These are phyloP conservation scores for Backusella mclennaniae DNA, from an alignment of 192 early-diverging fungal genomes.

Conservation along the genomic window DNA sequence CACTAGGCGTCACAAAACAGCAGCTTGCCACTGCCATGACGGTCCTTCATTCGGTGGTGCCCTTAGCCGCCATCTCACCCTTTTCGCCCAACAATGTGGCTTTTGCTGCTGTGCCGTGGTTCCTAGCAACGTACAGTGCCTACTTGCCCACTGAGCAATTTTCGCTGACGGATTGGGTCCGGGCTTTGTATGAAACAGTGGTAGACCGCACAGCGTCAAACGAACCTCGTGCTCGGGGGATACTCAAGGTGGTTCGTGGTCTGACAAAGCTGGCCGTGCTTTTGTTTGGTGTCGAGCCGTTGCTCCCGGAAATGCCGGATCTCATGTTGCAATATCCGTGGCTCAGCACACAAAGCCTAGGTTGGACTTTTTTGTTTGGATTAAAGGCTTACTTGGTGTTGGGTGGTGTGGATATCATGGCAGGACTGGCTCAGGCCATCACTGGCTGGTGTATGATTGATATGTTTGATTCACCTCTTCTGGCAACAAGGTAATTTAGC, in stretches of 20 bases:
- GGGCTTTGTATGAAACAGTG: not conserved
- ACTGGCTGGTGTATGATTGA: constrained; percentile 11
- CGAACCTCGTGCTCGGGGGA: not conserved
- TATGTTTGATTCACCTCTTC: constrained; percentile 11
- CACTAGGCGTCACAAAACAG: not conserved
- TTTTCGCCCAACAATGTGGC: constrained; percentile 2
- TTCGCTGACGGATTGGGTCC: not conserved
- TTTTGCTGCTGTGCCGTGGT: constrained; percentile 7
- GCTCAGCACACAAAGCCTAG: not conserved
- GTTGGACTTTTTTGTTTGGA: constrained; percentile 7
- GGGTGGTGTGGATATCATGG: not conserved
- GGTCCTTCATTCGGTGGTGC: not conserved
- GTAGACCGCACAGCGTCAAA: not conserved
- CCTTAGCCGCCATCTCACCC: not conserved
- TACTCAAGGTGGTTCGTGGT: not conserved
- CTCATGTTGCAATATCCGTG: not conserved
- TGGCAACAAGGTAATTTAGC: not conserved
- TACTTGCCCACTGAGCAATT: not conserved
- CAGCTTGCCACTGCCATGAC: not conserved
- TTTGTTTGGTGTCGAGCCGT: not conserved
- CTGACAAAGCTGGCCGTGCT: not conserved
- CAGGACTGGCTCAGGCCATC: not conserved
- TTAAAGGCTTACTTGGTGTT: constrained; percentile 7
- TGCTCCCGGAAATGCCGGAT: not conserved
- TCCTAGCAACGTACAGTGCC: not conserved